Conservation (phyloP, 2,329 filamentous ascomycete genomes). For the Sarocladium kiliense region DNA sequence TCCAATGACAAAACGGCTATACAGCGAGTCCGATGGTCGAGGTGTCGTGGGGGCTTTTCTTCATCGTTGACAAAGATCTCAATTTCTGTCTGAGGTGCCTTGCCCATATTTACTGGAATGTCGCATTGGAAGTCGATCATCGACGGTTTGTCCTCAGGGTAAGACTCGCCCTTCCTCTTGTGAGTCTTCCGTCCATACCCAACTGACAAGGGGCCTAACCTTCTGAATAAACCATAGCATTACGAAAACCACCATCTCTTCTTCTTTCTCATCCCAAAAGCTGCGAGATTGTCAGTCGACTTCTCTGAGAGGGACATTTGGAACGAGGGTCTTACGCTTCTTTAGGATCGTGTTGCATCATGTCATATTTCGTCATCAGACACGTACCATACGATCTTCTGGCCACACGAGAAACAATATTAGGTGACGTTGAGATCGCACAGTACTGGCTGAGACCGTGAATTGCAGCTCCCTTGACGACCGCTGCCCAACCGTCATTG, state of each 20-base stretch:
- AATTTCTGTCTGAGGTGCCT: slow-evolving; percentile 29
- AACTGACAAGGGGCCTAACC: slow-evolving; percentile 17
- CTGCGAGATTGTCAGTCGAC: slow-evolving; percentile 17
- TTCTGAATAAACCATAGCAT: slow-evolving; percentile 36
- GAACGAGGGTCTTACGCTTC: slow-evolving; percentile 25
- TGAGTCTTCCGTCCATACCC: not conserved
- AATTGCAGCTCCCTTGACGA: slow-evolving; percentile 46
- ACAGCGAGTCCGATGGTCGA: slow-evolving; percentile 21
- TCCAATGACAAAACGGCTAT: slow-evolving; percentile 31
- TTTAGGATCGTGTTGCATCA: slow-evolving; percentile 28
- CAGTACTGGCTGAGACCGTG: slow-evolving; percentile 27
- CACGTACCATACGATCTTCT: slow-evolving; percentile 32
- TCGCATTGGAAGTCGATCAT: slow-evolving; percentile 33
- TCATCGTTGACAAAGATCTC: slow-evolving; percentile 31
- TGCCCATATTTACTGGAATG: slow-evolving; percentile 29
- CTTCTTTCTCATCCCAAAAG: slow-evolving; percentile 33
- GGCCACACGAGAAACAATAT: slow-evolving; percentile 29
- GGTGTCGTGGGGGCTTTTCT: slow-evolving; percentile 24
- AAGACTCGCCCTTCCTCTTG: slow-evolving; percentile 28
- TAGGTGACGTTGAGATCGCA: slow-evolving; percentile 20
- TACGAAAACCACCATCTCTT: slow-evolving; percentile 28
- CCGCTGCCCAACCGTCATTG: slow-evolving; percentile 42
- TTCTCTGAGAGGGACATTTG: not conserved
- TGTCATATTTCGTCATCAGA: slow-evolving; percentile 28
- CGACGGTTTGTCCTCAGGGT: slow-evolving; percentile 29